Evolutionary conservation across 768 basidiomycete species (phyloP).

Genomic region (Tulasnella sp.): DNA sequence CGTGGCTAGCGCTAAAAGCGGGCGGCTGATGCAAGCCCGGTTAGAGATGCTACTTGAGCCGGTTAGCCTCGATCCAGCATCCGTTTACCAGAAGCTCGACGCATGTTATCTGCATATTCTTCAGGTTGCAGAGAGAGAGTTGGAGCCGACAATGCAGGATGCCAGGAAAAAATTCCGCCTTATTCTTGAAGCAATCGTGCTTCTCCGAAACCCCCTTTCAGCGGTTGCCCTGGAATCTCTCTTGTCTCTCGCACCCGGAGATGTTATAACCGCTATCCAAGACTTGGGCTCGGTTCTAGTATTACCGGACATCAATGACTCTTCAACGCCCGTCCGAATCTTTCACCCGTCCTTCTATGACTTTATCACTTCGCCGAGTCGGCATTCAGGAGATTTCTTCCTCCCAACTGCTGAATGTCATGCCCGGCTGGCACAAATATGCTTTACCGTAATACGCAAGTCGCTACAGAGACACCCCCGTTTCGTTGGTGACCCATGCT

Average conservation of each 20-base stretch:
- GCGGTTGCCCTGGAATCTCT: background rate
- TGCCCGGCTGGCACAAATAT: background rate
- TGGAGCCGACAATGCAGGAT: background rate
- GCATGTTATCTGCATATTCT: background rate
- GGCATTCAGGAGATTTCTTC: conserved; percentile 3
- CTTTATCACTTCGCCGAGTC: conserved; percentile 18
- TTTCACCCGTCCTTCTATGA: conserved; percentile 31
- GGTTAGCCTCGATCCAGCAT: background rate
- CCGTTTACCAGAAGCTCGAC: background rate
- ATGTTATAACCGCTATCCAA: background rate
- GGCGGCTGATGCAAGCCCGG: background rate
- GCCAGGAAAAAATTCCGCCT: background rate
- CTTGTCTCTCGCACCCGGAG: background rate
- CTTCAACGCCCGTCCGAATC: conserved; percentile 1
- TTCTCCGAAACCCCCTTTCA: conserved; percentile 13
- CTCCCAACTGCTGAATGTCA: background rate
- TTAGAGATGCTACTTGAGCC: background rate
- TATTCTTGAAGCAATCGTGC: conserved; percentile 18
- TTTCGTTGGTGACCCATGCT: background rate
- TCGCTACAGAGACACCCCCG: background rate
- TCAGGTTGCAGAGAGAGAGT: background rate
- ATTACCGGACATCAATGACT: background rate
- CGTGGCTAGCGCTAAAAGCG: background rate
- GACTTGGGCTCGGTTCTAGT: conserved; percentile 14
- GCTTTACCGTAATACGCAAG: background rate